These are phyloP conservation scores for Gymnopus androsaceus DNA, from an alignment of 1,284 basidiomycete species.

Conservation along the genomic window DNA sequence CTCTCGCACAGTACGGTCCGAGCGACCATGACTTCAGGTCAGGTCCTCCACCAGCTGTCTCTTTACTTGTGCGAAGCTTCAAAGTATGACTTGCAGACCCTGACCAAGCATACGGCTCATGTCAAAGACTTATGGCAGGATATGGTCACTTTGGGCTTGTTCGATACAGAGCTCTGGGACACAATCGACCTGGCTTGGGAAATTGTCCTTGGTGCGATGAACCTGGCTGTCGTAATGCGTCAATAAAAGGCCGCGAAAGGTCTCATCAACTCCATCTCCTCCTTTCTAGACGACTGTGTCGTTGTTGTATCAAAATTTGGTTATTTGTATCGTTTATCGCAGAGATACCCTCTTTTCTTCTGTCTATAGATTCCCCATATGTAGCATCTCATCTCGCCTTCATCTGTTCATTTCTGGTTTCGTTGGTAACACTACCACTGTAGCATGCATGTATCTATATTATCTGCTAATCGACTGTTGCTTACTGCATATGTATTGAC, in stretches of 20 bases:
- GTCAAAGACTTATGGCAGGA: conserved; percentile 77
- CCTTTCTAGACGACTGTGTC: not conserved
- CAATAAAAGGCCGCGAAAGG: not conserved
- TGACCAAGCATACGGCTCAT: conserved; percentile 59
- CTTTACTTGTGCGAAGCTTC: conserved; percentile 48
- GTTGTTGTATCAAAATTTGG: conserved; percentile 1
- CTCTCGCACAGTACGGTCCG: conserved; percentile 48
- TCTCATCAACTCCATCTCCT: not conserved
- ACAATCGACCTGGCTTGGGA: conserved; percentile 74
- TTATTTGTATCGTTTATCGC: not conserved
- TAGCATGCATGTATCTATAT: not conserved
- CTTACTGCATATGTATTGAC: not conserved
- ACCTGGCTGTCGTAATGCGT: conserved; percentile 48
- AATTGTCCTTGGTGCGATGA: conserved; percentile 65
- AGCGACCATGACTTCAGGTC: conserved; percentile 45
- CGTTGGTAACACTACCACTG: no score
- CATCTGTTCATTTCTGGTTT: no score
- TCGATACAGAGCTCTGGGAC: conserved; percentile 67
- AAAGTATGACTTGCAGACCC: conserved; percentile 42
- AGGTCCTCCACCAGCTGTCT: conserved; percentile 52
- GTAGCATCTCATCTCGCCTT: not conserved
- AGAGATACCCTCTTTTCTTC: not conserved
- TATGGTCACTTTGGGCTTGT: conserved; percentile 66
- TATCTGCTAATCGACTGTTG: not conserved
- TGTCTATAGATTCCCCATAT: not conserved